A percentile compares a stretch with the other conserved stretches of the same genome.
These are phyloP conservation scores for Alternaria infectoria DNA, from an alignment of 2,329 filamentous ascomycete genomes.

Conservation along the genomic window DNA sequence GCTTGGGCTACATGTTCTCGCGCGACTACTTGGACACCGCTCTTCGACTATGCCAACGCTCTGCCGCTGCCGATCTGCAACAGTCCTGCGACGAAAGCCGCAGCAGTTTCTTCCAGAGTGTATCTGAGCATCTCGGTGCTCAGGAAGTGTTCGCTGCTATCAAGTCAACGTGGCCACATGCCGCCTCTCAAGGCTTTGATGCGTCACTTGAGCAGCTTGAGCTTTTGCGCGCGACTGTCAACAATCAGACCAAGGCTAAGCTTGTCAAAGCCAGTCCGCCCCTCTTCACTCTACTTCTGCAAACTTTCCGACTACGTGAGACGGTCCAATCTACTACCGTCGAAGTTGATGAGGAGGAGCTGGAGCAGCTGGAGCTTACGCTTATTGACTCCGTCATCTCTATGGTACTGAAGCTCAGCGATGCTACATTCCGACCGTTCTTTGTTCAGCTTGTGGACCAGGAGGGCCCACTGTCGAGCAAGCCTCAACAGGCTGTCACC, in stretches of 20 bases:
- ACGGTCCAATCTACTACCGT: constrained; percentile 46
- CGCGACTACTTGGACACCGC: constrained; percentile 74
- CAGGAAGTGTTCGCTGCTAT: constrained; percentile 78
- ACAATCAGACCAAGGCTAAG: constrained; percentile 76
- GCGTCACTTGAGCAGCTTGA: constrained; percentile 69
- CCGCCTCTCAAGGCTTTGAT: constrained; percentile 66
- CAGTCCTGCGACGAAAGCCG: constrained; percentile 70
- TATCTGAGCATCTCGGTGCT: constrained; percentile 78
- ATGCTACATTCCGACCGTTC: constrained; percentile 88
- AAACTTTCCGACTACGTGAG: constrained; percentile 69
- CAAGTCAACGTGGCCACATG: constrained; percentile 72
- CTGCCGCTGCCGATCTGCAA: constrained; percentile 68
- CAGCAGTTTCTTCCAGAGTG: constrained; percentile 71
- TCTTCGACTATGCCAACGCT: constrained; percentile 73
- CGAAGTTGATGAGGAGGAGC: constrained; percentile 55
- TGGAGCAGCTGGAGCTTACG: constrained; percentile 67
- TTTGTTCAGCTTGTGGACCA: constrained; percentile 88
- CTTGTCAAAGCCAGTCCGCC: constrained; percentile 76
- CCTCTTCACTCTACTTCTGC: constrained; percentile 68
- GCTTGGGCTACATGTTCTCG: constrained; percentile 89
- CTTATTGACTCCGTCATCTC: constrained; percentile 77
- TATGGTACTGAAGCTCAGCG: constrained; percentile 97
- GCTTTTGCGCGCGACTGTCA: constrained; percentile 72
- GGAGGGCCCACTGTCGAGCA: constrained; percentile 49
- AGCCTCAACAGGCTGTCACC: constrained; percentile 66